These are phyloP conservation scores for Stylosanthes scabra DNA, from an alignment of 331 rosid genomes.

Conservation along the genomic window DNA sequence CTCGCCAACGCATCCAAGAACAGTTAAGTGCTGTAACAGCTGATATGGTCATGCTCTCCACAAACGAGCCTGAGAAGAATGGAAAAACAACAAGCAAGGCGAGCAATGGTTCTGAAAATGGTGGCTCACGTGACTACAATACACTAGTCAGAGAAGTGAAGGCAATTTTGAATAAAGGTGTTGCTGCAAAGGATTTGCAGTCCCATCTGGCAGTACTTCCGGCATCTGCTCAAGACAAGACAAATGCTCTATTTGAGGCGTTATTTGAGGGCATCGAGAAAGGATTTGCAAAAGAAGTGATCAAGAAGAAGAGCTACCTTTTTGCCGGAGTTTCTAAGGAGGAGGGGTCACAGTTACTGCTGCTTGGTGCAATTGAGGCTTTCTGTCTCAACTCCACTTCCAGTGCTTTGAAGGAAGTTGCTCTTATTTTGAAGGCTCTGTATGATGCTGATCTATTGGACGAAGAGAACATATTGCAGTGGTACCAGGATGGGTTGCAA, in stretches of 20 bases:
- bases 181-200: conserved; percentile 44
- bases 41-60: conserved; percentile 69
- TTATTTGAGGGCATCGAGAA: conserved; percentile 53
- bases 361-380: conserved; percentile 56
- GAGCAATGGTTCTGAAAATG: conserved; percentile 35
- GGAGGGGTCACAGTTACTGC: conserved; percentile 47
- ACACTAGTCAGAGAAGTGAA: conserved; percentile 53
- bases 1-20: conserved; percentile 64
- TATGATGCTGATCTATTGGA: conserved; percentile 67
- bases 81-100: conserved; percentile 26
- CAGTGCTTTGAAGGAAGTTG: conserved; percentile 63
- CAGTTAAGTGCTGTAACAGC: conserved; percentile 71
- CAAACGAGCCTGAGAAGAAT: too few relatives aligned
- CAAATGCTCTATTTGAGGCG: conserved; percentile 56
- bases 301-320: conserved; percentile 54
- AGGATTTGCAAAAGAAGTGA: conserved; percentile 58
- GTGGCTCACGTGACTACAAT: conserved; percentile 25
- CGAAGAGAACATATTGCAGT: conserved; percentile 57
- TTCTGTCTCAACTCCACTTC: conserved; percentile 47
- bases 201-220: conserved; percentile 42
- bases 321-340: conserved; percentile 52
- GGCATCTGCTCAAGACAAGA: conserved; percentile 57
- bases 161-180: conserved; percentile 50
- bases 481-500: conserved; percentile 51
- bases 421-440: conserved; percentile 58